phyloP scores from a whole-genome alignment of 2,329 filamentous ascomycete species.

The Fusarium sp. region DNA sequence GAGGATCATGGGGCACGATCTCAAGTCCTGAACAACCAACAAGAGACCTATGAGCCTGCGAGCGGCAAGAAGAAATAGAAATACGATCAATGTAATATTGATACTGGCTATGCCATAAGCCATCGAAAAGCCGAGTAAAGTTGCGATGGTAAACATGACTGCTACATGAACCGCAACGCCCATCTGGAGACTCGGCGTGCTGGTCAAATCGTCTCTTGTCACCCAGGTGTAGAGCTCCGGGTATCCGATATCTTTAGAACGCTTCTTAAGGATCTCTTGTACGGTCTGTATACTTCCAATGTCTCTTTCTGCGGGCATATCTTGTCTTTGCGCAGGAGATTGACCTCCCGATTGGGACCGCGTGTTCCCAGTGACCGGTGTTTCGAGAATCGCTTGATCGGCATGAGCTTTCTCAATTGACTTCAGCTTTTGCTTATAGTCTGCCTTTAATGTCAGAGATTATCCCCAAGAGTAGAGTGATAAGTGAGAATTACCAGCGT shows the following conservation, averaged over 20 bases:
- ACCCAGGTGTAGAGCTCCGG: neutral
- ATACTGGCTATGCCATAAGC: rapidly evolving
- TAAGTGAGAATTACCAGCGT: neutral
- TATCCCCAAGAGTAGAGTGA: rapidly evolving
- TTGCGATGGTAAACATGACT: neutral
- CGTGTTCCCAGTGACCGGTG: rapidly evolving
- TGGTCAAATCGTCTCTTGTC: neutral
- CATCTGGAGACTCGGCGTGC: neutral
- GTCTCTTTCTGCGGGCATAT: rapidly evolving
- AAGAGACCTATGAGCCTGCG: neutral
- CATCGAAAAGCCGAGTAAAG: neutral
- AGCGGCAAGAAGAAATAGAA: rapidly evolving
- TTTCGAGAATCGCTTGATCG: rapidly evolving
- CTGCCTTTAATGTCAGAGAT: neutral
- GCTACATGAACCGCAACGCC: neutral
- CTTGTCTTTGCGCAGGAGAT: neutral
- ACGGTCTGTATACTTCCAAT: rapidly evolving
- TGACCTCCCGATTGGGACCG: rapidly evolving
- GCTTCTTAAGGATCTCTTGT: rapidly evolving
- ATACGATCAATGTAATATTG: rapidly evolving
- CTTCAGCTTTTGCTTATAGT: neutral
- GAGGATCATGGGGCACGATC: neutral
- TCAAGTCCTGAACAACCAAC: rapidly evolving
- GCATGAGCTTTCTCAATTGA: neutral
- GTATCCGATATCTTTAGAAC: neutral